Evolutionary conservation across 2,329 filamentous ascomycete species (phyloP), one percentile per base, ranked within the genome.

Genomic region (Fusarium buharicum): DNA sequence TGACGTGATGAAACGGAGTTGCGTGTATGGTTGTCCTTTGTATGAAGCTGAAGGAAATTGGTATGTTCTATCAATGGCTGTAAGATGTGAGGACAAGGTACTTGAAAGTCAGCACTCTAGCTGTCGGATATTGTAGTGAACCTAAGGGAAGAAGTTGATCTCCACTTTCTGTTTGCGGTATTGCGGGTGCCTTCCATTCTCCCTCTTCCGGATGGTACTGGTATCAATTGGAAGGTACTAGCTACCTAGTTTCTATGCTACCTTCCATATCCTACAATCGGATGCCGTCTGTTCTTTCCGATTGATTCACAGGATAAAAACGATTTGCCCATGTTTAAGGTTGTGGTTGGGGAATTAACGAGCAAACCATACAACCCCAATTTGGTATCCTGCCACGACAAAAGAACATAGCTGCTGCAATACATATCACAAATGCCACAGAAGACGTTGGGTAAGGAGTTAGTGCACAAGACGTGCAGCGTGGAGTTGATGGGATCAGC

Each of bases 111-210:
- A n/a, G n/a, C n/a, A n/a, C n/a, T n/a, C n/a, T n/a, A n/a, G n/a
- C n/a, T n/a, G n/a, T n/a, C n/a, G n/a, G n/a, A n/a, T n/a, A n/a
- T n/a, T n/a, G n/a, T n/a, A n/a, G 20, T 41, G 41, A 37, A n/a
- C n/a, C n/a, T n/a, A n/a, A 36, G 53, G 14, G 36, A 43, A 41
- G 46, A 30, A 18, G 24, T 16, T 11, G 18, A 44, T 49, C 37
- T 47, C 56, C 56, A 59, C 56, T 60, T 59, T 56, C 27, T 43
- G 41, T 59, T 59, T 59, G 55, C 56, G 39, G 7, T 10, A 17
- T 17, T 37, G 5, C 17, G 6, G 11, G 17, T 20, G 36, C 50
- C 41, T 48, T 37, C 22, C 6, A 24, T 24, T 24, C 30, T 49
- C 17, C 22, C 12, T 39, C 18, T 34, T 48, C 22, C 33, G 41